These are phyloP conservation scores for Aureobasidium uvarum DNA, from an alignment of 2,329 filamentous ascomycete species.

Conservation along the genomic window DNA sequence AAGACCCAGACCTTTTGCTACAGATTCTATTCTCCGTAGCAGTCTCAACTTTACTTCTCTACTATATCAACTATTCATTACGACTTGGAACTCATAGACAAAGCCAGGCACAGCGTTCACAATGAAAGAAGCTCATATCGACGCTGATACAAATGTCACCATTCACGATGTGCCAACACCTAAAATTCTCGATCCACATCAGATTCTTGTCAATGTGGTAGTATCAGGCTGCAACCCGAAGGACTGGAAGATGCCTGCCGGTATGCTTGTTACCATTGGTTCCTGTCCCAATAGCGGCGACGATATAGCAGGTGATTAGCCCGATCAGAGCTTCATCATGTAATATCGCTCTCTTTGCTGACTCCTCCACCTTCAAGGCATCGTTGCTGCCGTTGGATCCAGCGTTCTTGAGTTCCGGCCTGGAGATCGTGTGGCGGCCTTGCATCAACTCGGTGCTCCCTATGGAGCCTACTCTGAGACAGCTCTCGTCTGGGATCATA, in stretches of 20 bases:
- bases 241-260: constrained; percentile 28
- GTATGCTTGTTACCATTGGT: constrained; percentile 15
- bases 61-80: not conserved
- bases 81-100: not conserved
- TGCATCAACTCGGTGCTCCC: constrained; percentile 42
- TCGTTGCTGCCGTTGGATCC: constrained; percentile 30
- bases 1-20: not conserved
- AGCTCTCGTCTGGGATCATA: constrained; percentile 43
- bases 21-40: not conserved
- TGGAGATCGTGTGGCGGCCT: constrained; percentile 32
- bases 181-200: not conserved
- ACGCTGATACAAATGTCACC: not conserved
- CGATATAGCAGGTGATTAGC: not conserved
- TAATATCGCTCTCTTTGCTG: not conserved
- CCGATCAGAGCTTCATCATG: constrained; percentile 32
- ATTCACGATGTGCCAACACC: not conserved
- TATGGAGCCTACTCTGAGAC: constrained; percentile 47
- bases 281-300: not conserved
- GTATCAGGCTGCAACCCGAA: constrained; percentile 28
- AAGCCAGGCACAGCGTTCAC: not conserved
- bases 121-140: not conserved
- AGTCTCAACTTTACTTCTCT: not conserved
- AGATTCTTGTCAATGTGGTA: constrained; percentile 27
- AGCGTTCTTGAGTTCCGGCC: constrained; percentile 30
- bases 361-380: not conserved